These are phyloP conservation scores for Fusarium nelsonii DNA, from an alignment of 2,329 filamentous ascomycete species.

Conservation along the genomic window DNA sequence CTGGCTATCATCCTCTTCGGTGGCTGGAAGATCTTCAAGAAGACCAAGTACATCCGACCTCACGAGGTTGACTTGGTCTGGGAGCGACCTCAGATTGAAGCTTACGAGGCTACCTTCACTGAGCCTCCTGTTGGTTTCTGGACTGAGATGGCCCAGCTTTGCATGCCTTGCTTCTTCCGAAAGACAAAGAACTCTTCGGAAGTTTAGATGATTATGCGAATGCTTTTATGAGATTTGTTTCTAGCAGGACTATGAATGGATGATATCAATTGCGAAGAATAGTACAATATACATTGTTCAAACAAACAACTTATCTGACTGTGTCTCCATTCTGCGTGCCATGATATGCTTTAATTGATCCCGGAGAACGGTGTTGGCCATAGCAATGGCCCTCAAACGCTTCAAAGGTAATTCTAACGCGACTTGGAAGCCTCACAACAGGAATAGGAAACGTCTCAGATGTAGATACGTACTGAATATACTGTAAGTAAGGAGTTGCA, in stretches of 20 bases:
- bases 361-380: not conserved
- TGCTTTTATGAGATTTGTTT: not conserved
- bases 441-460: too few species aligned
- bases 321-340: not conserved
- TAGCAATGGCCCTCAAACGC: too few species aligned
- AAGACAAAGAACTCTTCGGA: slow-evolving; percentile 22
- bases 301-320: not conserved
- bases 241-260: slow-evolving; percentile 2
- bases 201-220: not conserved
- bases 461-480: too few species aligned
- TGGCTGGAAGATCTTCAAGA: slow-evolving; percentile 72
- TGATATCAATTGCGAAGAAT: slow-evolving; percentile 16
- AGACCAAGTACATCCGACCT: slow-evolving; percentile 65
- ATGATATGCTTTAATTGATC: not conserved
- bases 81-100: slow-evolving; percentile 69
- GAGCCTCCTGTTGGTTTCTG: slow-evolving; percentile 65
- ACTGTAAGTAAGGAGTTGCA: too few species aligned
- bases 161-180: slow-evolving; percentile 55
- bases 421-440: too few species aligned
- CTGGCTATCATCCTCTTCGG: slow-evolving; percentile 65
- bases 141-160: slow-evolving; percentile 61
- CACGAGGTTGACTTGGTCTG: slow-evolving; percentile 69
- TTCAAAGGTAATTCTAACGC: too few species aligned
- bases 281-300: slow-evolving; percentile 9
- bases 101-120: slow-evolving; percentile 65